Evolutionary conservation across 208 protist genomes (phyloP).

Genomic region (Phytomonas sp.): DNA sequence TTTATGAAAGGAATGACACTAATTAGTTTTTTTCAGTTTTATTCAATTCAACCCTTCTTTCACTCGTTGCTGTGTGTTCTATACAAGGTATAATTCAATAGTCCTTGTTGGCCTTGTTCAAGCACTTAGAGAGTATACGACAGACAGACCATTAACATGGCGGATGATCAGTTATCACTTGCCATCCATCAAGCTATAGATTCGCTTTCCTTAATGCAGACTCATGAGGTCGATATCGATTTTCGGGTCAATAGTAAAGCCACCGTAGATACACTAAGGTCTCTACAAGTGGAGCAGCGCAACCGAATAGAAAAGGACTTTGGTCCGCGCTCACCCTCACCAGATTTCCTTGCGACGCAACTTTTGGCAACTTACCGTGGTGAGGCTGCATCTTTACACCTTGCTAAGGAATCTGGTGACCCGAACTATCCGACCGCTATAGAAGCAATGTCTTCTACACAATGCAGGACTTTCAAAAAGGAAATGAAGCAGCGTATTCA

Average conservation of each 20-base stretch:
- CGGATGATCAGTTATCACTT: conserved; percentile 24
- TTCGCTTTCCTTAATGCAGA: conserved; percentile 67
- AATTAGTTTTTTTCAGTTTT: not conserved
- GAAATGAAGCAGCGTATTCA: conserved; percentile 86
- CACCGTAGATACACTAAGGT: conserved; percentile 54
- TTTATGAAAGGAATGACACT: not conserved
- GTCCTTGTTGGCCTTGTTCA: not conserved
- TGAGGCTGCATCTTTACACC: conserved; percentile 53
- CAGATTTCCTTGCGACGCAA: conserved; percentile 53
- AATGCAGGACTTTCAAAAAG: conserved; percentile 73
- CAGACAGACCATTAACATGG: not conserved
- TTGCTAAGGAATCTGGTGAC: conserved; percentile 41
- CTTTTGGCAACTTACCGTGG: conserved; percentile 65
- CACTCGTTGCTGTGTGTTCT: not conserved
- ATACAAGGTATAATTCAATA: not conserved
- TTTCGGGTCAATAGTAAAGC: conserved; percentile 59
- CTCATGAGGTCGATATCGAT: conserved; percentile 63
- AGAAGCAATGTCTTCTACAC: conserved; percentile 31
- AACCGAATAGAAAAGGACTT: conserved; percentile 62
- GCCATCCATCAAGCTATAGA: conserved; percentile 41
- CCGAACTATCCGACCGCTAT: conserved; percentile 19
- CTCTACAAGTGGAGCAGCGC: conserved; percentile 69
- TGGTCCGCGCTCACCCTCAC: conserved; percentile 35
- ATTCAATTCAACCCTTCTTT: not conserved
- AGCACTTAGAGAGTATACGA: not conserved